Percentiles rank a stretch among this genome's conserved stretches.
These are phyloP conservation scores for Xylariaceae sp. DNA, from an alignment of 2,329 filamentous ascomycete species.

Conservation along the genomic window DNA sequence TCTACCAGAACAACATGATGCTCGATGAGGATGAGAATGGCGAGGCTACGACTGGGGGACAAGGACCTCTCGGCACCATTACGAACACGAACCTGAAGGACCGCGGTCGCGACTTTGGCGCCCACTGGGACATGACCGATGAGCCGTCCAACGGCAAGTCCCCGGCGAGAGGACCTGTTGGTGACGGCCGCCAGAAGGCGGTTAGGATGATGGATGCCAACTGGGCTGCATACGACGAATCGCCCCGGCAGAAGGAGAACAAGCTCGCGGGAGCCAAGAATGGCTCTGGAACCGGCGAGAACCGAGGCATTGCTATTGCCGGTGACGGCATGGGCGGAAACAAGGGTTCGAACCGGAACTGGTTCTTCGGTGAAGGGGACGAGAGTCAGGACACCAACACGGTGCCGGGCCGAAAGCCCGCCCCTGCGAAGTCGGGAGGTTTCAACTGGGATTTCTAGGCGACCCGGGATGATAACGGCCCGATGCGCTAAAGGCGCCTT, in stretches of 20 bases:
- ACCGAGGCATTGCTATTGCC: constrained; percentile 38
- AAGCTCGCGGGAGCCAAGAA: constrained; percentile 17
- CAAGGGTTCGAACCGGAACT: constrained; percentile 46
- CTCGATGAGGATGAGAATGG: constrained; percentile 46
- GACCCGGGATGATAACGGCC: constrained; percentile 10
- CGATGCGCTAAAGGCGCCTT: constrained; percentile 11
- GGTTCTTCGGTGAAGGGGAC: constrained; percentile 50
- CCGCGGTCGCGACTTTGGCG: constrained; percentile 67
- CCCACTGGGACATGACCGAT: constrained; percentile 72
- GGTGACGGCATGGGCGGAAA: constrained; percentile 62
- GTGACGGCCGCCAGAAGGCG: constrained; percentile 58
- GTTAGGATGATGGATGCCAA: constrained; percentile 66
- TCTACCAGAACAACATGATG: constrained; percentile 74
- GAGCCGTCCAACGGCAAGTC: constrained; percentile 45
- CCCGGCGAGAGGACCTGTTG: constrained; percentile 35
- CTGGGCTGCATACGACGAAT: constrained; percentile 50
- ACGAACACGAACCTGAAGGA: constrained; percentile 65
- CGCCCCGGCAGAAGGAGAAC: constrained; percentile 49
- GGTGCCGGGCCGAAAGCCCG: constrained; percentile 31
- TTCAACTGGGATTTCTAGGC: constrained; percentile 29
- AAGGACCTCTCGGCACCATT: constrained; percentile 52
- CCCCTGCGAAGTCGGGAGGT: constrained; percentile 13
- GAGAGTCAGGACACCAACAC: constrained; percentile 29
- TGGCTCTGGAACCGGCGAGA: constrained; percentile 22
- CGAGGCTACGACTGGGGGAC: constrained; percentile 28